A percentile compares a stretch with the other conserved stretches of the same genome.
phyloP scores from a whole-genome alignment of 371 early-diverging fungal species.

The Dichotomocladium elegans region DNA sequence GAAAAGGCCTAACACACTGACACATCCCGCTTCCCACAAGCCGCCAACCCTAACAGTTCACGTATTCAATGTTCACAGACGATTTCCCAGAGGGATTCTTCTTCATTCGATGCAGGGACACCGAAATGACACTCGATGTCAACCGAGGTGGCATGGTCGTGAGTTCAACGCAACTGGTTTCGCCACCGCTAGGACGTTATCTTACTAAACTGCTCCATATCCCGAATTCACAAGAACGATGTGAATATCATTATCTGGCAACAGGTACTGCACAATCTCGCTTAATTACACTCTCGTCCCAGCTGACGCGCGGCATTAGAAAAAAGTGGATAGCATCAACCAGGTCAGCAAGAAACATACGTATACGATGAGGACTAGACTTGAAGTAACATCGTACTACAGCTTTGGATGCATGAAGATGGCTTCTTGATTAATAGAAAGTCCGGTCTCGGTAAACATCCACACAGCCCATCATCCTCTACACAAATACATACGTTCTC shows the following conservation, averaged over 20 bases:
- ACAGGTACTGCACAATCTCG: conserved; percentile 21
- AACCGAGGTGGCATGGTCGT: conserved; percentile 37
- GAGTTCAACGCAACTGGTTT: conserved; percentile 5
- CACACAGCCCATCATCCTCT: no score
- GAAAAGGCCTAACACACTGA: no score
- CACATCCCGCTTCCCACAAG: neutral
- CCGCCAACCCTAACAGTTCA: no score
- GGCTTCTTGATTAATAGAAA: conserved; percentile 50
- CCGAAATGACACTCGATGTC: conserved; percentile 32
- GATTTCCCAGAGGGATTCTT: conserved; percentile 42
- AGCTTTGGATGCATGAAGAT: conserved; percentile 52
- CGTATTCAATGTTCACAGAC: neutral
- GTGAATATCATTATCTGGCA: conserved; percentile 47
- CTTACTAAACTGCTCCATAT: neutral
- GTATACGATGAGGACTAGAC: neutral
- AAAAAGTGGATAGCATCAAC: conserved; percentile 45
- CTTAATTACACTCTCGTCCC: neutral
- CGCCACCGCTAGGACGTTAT: neutral
- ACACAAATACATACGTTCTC: no score
- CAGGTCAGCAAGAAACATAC: conserved; percentile 23
- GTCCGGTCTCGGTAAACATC: conserved; percentile 47
- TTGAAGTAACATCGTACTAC: neutral
- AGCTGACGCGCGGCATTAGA: no score
- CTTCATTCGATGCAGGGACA: conserved; percentile 35
- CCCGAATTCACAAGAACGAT: conserved; percentile 32